Conservation (phyloP, 768 basidiomycete genomes). For the Amanita phalloides region DNA sequence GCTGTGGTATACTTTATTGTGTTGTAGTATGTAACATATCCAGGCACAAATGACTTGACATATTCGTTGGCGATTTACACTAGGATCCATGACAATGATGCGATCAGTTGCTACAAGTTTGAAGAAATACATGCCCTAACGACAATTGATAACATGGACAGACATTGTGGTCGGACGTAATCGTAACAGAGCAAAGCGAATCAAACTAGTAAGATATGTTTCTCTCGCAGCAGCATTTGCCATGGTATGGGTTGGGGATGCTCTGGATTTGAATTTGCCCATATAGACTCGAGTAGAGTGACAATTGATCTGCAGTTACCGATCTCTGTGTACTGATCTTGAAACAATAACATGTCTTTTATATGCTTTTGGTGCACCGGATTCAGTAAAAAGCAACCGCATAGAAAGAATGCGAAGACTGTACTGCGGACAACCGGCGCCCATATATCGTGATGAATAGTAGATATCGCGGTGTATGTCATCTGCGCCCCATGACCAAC, state of each 20-base stretch:
- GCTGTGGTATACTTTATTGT: not conserved
- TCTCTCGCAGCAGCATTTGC: conserved; percentile 42
- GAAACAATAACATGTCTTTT: conserved; percentile 28
- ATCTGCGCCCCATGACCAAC: conserved; percentile 44
- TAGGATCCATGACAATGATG: not conserved
- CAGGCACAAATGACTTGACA: not conserved
- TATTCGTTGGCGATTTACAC: not conserved
- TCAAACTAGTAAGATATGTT: conserved; percentile 52
- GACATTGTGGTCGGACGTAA: not conserved
- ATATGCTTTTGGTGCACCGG: conserved; percentile 30
- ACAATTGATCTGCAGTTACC: conserved; percentile 57
- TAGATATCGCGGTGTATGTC: conserved; percentile 12
- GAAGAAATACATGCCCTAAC: not conserved
- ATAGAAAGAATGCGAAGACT: conserved; percentile 68
- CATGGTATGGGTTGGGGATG: conserved; percentile 39
- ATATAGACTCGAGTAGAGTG: conserved; percentile 44
- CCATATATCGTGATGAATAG: conserved; percentile 10
- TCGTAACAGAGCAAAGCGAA: not conserved
- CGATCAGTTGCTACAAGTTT: not conserved
- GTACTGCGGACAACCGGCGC: conserved; percentile 63
- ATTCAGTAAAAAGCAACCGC: conserved; percentile 57
- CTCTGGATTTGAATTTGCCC: conserved; percentile 27
- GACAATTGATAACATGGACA: not conserved
- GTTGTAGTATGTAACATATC: not conserved
- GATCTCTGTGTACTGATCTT: conserved; percentile 40